Base-by-base conservation (phyloP, 257 asterid species). In the Solanum acaule region DNA sequence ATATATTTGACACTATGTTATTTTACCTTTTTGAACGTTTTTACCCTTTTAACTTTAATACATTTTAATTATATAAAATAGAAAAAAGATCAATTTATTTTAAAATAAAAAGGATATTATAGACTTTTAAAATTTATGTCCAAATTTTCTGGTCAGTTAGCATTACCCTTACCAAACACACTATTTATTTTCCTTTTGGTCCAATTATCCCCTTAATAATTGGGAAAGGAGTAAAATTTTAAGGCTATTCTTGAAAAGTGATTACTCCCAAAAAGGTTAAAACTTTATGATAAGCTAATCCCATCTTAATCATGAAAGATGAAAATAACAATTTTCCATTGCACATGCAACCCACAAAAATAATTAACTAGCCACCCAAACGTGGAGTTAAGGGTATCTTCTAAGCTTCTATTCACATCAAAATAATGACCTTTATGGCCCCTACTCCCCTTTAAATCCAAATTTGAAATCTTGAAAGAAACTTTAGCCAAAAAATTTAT, bases 261-360 rank as follows among this genome's bases (percentile, higher is more conserved):
- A 84, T 89, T 89, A 83, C 87, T 90, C 83, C 34, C 42, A 83
- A 87, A 33, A 88, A 71, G 90, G 61, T 83, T 85, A 70, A 88
- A 84, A 25, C 70, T 79, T 89, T 29, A 49, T 90, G 83, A 81
- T 87, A 65, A 90, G 87, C 91, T 91, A 88, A 92, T 92, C 91
- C 90, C 81, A 73, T 87, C 88, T 82, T 91, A 91, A 91, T 91
- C 92, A 91, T 93, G 81, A 90, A 84, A 77, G 86, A 59, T 46
- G 73, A 84, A 67, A 78, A 25, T 38, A 49, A 71, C 89, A 88
- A 72, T 83, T 25, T 33, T 89, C 77, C 27, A 83, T 67, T 86
- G 92, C 95, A 91, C 93, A 93, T 91, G 94, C 88, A 76, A 88
- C 88, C 93, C 90, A 86, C 89, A 46, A 71, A 85, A 31, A 49